Evolutionary conservation across 2,329 filamentous ascomycete genomes (phyloP).

Genomic region (Hypoxylon sp.): DNA sequence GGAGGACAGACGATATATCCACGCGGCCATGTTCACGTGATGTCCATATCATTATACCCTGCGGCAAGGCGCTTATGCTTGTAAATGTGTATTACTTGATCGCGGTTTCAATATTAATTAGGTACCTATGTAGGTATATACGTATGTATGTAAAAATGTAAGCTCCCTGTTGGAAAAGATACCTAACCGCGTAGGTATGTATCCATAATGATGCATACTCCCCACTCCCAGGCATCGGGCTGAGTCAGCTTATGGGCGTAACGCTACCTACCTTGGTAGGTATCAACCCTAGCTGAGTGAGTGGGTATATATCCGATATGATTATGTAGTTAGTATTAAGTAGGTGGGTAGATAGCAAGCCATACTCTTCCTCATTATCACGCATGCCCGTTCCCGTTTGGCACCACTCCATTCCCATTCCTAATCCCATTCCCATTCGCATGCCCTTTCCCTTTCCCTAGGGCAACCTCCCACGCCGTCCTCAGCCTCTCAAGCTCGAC

Average conservation of each 20-base stretch:
- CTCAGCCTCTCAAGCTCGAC: conserved; percentile 78
- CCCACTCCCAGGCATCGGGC: not conserved
- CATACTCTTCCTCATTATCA: not conserved
- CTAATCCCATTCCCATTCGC: not conserved
- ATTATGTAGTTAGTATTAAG: conserved; percentile 11
- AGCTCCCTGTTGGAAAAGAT: not conserved
- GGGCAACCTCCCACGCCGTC: conserved; percentile 70
- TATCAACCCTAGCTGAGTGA: not conserved
- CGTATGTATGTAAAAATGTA: not conserved
- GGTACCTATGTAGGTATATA: no score
- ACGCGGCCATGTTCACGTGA: conserved; percentile 1
- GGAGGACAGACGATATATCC: conserved; percentile 13
- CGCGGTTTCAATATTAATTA: not conserved
- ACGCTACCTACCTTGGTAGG: not conserved
- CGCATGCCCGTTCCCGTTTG: conserved; percentile 5
- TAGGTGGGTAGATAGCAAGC: not conserved
- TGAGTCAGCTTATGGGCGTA: not conserved
- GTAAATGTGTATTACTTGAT: not conserved
- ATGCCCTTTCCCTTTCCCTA: conserved; percentile 41
- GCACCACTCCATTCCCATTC: not conserved
- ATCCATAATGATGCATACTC: conserved; percentile 2
- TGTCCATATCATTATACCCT: conserved; percentile 15
- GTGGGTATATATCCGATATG: not conserved
- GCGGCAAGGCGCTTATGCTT: not conserved
- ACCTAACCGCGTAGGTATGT: no score